phyloP scores from a whole-genome alignment of 495 filamentous ascomycete species.

The Cercophora samala region DNA sequence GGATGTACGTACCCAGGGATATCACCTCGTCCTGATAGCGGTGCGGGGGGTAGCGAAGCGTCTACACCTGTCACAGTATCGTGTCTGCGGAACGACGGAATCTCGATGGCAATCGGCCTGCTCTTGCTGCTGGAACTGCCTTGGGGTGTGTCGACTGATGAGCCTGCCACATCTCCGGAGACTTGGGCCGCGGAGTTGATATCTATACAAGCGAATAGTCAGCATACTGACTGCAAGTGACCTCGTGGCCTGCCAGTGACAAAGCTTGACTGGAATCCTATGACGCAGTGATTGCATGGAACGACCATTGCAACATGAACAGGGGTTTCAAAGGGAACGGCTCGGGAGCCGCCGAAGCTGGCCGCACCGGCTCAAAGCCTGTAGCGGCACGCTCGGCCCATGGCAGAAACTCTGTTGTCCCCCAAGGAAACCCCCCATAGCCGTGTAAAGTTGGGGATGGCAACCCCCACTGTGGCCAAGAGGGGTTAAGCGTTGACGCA shows the following conservation, averaged over 20 bases:
- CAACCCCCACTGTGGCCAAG: not conserved
- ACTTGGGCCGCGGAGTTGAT: not conserved
- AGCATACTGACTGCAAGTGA: not conserved
- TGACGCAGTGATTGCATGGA: slow-evolving; percentile 20
- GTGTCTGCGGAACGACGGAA: slow-evolving; percentile 35
- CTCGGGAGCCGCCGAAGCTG: slow-evolving; percentile 4
- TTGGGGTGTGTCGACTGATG: not conserved
- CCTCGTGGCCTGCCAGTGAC: not conserved
- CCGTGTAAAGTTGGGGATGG: no score
- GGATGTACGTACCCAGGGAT: slow-evolving; percentile 43
- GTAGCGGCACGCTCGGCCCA: not conserved
- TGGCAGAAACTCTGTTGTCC: not conserved
- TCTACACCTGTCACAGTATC: slow-evolving; percentile 15
- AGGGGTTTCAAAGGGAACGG: not conserved
- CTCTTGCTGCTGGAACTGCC: slow-evolving; percentile 23
- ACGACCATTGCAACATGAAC: not conserved
- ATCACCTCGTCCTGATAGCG: slow-evolving; percentile 51
- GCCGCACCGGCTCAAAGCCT: not conserved
- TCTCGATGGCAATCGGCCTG: slow-evolving; percentile 47
- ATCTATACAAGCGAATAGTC: not conserved
- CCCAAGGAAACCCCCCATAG: no score
- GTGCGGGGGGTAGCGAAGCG: slow-evolving; percentile 27
- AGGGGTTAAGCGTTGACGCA: not conserved
- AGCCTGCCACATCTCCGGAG: not conserved
- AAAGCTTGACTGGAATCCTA: slow-evolving; percentile 4